Evolutionary conservation across 768 basidiomycete species (phyloP).

Genomic region (Lanmaoa rubissima): DNA sequence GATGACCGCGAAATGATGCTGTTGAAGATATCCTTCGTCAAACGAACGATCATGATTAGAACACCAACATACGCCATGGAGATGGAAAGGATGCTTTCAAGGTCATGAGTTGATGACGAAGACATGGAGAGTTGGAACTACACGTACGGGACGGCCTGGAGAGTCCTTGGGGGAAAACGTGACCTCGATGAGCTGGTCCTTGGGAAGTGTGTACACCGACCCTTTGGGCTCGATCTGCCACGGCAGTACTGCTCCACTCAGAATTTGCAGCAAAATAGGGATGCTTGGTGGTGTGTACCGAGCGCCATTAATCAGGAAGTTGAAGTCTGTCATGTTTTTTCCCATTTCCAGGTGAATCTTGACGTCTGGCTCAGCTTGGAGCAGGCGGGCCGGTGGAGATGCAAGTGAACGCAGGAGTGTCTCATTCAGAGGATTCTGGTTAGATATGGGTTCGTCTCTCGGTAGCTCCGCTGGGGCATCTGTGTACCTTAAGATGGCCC

Average conservation of each 20-base stretch:
- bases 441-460: not conserved
- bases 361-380: conserved; percentile 18
- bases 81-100: conserved; percentile 21
- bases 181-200: conserved; percentile 14
- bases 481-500: conserved; percentile 16
- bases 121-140: not conserved
- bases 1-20: conserved; percentile 44
- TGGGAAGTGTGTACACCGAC: conserved; percentile 15
- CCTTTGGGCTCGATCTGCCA: conserved; percentile 10
- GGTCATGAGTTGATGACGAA: not conserved
- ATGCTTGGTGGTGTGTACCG: conserved; percentile 15
- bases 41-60: not conserved
- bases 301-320: conserved; percentile 13
- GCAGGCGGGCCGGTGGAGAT: conserved; percentile 8
- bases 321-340: conserved; percentile 12
- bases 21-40: not conserved
- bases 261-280: conserved; percentile 17
- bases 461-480: conserved; percentile 15
- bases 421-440: conserved; percentile 15
- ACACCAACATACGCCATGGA: conserved; percentile 16
- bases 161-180: conserved; percentile 12
- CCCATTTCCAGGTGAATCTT: conserved; percentile 13
- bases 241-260: conserved; percentile 17
- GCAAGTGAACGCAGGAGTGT: conserved; percentile 14
- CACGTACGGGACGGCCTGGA: conserved; percentile 32